A percentile compares a stretch with the other conserved stretches of the same genome.
Conservation (phyloP, 164 flowering plant species). For the Stephania japonica region DNA sequence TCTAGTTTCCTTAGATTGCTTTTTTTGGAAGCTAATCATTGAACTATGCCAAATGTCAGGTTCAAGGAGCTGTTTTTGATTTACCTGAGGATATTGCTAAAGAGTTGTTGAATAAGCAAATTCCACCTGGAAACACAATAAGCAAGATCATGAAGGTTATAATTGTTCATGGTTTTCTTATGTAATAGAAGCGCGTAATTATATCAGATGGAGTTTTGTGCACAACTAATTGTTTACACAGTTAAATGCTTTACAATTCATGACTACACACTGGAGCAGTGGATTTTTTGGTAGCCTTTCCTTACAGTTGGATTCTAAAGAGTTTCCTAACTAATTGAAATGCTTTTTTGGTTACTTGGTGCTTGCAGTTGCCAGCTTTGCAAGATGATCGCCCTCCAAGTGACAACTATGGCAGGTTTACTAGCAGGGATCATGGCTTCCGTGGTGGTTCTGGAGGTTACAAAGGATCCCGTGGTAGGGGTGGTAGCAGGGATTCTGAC, state of each 20-base stretch:
- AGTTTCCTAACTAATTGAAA: background rate
- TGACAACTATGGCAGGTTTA: slow-evolving; percentile 78
- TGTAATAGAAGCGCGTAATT: background rate
- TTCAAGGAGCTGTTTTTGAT: slow-evolving; percentile 97
- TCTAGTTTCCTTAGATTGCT: background rate
- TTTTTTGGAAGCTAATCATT: background rate
- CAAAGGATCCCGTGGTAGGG: slow-evolving; percentile 48
- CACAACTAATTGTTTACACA: background rate
- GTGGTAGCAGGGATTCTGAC: slow-evolving; percentile 40
- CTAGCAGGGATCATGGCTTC: slow-evolving; percentile 44
- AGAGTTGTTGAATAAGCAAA: slow-evolving; percentile 58
- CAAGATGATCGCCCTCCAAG: slow-evolving; percentile 94
- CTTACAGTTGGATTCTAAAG: background rate
- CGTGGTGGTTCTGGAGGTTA: slow-evolving; percentile 51
- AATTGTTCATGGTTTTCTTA: background rate
- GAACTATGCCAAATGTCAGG: slow-evolving; percentile 33
- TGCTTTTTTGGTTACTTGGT: slow-evolving; percentile 3
- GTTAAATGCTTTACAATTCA: background rate
- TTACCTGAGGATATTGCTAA: slow-evolving; percentile 96
- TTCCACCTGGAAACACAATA: slow-evolving; percentile 73
- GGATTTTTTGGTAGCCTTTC: background rate
- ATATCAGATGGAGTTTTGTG: background rate
- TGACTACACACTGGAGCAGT: background rate
- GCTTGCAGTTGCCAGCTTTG: slow-evolving; percentile 80
- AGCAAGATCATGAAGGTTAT: slow-evolving; percentile 73